These are phyloP conservation scores for Aspergillus sp. DNA, from an alignment of 2,329 filamentous ascomycete genomes.

Conservation along the genomic window DNA sequence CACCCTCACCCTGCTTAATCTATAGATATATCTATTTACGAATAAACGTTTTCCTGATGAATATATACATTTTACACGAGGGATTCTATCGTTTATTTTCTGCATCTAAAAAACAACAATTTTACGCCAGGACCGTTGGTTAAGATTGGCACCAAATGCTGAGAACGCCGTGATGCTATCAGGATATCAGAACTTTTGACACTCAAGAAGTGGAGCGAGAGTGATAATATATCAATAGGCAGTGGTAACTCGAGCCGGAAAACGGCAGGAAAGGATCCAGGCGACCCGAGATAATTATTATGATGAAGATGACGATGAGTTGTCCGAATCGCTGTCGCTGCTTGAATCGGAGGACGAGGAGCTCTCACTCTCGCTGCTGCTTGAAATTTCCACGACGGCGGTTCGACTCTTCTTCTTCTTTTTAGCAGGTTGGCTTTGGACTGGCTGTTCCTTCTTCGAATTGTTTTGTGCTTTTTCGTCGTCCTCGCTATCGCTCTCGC, in stretches of 20 bases:
- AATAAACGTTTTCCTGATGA: not conserved
- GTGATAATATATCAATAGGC: not conserved
- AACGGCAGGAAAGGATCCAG: not conserved
- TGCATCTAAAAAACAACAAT: not conserved
- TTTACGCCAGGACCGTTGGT: not conserved
- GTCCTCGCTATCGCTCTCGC: conserved; percentile 33
- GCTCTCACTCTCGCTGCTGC: conserved; percentile 29
- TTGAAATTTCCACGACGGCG: conserved; percentile 41
- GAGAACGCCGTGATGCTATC: conserved; percentile 10
- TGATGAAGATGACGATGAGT: not conserved
- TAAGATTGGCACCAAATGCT: not conserved
- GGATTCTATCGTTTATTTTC: not conserved
- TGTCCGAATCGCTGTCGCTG: conserved; percentile 14
- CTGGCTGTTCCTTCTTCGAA: not conserved
- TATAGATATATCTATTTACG: not conserved
- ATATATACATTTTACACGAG: not conserved
- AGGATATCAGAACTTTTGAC: conserved; percentile 18
- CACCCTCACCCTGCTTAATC: not conserved
- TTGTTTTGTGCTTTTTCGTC: conserved; percentile 7
- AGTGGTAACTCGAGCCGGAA: not conserved
- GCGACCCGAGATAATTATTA: not conserved
- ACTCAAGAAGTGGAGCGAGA: not conserved
- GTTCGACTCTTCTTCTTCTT: conserved; percentile 31
- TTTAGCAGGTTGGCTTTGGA: not conserved
- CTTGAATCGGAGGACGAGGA: conserved; percentile 15